phyloP scores from a whole-genome alignment of 2,329 filamentous ascomycete species.

The Neopestalotiopsis rosae region DNA sequence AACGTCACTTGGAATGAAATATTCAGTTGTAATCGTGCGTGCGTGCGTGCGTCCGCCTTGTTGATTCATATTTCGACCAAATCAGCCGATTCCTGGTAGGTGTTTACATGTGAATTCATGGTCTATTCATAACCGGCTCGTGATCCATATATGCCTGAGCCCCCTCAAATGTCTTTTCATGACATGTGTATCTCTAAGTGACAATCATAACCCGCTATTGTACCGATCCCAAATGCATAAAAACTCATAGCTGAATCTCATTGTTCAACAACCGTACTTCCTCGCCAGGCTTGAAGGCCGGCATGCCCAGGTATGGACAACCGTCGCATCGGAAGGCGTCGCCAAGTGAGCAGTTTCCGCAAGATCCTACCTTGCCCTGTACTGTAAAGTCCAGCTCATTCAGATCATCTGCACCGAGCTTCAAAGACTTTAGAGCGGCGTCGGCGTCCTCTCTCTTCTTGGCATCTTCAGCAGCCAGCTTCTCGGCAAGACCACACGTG shows the following conservation, averaged over 20 bases:
- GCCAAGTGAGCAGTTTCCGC: constrained; percentile 90
- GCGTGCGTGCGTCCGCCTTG: too few relatives aligned
- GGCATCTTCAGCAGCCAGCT: constrained; percentile 83
- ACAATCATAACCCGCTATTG: constrained; percentile 2
- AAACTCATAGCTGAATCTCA: constrained; percentile 74
- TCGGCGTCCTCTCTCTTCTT: constrained; percentile 70
- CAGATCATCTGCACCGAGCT: constrained; percentile 78
- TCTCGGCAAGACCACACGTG: constrained; percentile 88
- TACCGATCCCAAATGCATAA: not conserved
- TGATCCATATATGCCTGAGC: constrained; percentile 3
- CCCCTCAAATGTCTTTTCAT: not conserved
- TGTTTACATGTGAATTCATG: not conserved
- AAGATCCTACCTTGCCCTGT: constrained; percentile 94
- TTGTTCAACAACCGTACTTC: constrained; percentile 89
- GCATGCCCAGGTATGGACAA: constrained; percentile 59
- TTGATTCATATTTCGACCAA: too few relatives aligned
- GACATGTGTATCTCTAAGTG: not conserved
- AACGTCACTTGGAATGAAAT: too few relatives aligned
- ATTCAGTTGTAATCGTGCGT: too few relatives aligned
- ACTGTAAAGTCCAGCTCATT: constrained; percentile 95
- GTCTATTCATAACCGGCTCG: constrained; percentile 6
- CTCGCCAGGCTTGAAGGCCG: constrained; percentile 96
- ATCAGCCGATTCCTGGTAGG: too few relatives aligned
- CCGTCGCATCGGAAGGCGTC: constrained; percentile 83
- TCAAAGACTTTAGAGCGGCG: constrained; percentile 65